A percentile compares a stretch with the other conserved stretches of the same genome.
Conservation (phyloP, 805 yeast species). For the Wickerhamiella brachini region DNA sequence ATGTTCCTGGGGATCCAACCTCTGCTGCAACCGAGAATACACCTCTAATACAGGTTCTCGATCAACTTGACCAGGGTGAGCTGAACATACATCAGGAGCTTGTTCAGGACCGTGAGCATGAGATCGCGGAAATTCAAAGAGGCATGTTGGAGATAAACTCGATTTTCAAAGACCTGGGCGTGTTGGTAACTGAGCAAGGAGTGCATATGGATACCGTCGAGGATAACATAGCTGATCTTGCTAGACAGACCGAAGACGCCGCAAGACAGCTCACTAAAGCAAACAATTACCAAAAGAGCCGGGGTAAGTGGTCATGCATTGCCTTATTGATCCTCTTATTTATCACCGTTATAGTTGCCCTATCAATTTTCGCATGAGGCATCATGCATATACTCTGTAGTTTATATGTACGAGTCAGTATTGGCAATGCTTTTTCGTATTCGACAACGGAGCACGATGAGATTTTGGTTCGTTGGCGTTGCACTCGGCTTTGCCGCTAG, state of each 20-base stretch:
- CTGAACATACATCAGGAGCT: constrained; percentile 20
- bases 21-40: background rate
- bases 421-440: background rate
- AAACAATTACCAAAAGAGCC: constrained; percentile 53
- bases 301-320: constrained; percentile 63
- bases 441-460: background rate
- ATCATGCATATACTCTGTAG: background rate
- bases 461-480: background rate
- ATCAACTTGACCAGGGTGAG: constrained; percentile 20
- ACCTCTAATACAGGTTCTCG: constrained; percentile 15
- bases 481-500: background rate
- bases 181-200: constrained; percentile 73
- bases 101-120: constrained; percentile 60
- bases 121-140: constrained; percentile 54
- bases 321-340: constrained; percentile 47
- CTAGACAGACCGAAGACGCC: constrained; percentile 55
- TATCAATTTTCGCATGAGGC: constrained; percentile 7
- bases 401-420: background rate
- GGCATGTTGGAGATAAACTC: constrained; percentile 79
- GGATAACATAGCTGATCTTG: constrained; percentile 53
- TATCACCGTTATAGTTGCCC: constrained; percentile 37
- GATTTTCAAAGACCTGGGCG: constrained; percentile 69
- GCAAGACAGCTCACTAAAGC: constrained; percentile 59
- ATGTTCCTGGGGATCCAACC: background rate
- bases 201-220: constrained; percentile 73